These are phyloP conservation scores for Saccharum officinarum DNA, from an alignment of 176 grass and related monocot genomes.

Conservation along the genomic window DNA sequence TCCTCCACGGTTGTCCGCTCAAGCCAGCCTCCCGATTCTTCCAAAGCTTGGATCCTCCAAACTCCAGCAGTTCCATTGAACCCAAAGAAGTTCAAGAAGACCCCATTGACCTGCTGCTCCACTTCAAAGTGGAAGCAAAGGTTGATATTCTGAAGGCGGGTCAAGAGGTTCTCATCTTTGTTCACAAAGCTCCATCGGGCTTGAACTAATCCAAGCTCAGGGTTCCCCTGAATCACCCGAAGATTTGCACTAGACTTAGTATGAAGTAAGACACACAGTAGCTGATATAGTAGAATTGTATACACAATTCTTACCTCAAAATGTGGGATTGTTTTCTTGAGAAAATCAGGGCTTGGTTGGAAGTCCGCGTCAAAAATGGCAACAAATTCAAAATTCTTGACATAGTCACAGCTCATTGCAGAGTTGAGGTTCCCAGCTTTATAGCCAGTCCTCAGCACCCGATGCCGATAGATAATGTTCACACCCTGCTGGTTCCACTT, in stretches of 20 bases:
- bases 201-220: constrained; percentile 74
- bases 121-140: constrained; percentile 84
- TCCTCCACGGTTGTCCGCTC: constrained; percentile 84
- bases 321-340: constrained; percentile 81
- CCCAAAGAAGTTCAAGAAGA: constrained; percentile 75
- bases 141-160: constrained; percentile 83
- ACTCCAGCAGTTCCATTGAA: constrained; percentile 85
- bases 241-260: neutral
- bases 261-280: neutral
- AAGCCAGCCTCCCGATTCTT: constrained; percentile 80
- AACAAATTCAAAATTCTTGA: constrained; percentile 76
- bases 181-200: constrained; percentile 80
- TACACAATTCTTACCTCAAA: constrained; percentile 49
- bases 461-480: constrained; percentile 73
- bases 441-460: constrained; percentile 66
- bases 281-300: neutral
- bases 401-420: constrained; percentile 84
- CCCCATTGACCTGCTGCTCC: constrained; percentile 82
- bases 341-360: constrained; percentile 73
- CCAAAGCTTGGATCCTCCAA: constrained; percentile 81
- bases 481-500: constrained; percentile 70
- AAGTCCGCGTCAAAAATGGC: constrained; percentile 88
- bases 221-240: constrained; percentile 54
- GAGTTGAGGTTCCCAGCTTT: constrained; percentile 88
- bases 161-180: constrained; percentile 71